These are phyloP conservation scores for Nidularia sp. DNA, from an alignment of 768 basidiomycete genomes.

Conservation along the genomic window DNA sequence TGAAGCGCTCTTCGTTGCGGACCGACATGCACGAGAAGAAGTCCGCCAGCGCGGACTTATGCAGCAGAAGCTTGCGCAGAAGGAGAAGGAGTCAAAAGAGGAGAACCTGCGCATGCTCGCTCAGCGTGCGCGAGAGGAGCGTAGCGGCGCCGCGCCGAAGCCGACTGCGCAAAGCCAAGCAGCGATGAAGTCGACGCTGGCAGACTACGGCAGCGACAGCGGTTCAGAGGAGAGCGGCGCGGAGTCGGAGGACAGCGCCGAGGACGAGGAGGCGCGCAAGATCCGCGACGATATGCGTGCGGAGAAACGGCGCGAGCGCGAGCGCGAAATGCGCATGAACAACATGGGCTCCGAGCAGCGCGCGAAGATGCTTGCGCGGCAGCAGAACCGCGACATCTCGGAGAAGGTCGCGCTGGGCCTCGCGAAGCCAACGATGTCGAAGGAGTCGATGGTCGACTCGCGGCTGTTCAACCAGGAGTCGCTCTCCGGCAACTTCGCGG, in stretches of 20 bases:
- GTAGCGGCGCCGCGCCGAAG: constrained; percentile 71
- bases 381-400: constrained; percentile 98
- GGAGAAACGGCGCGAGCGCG: constrained; percentile 91
- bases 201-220: constrained; percentile 84
- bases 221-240: constrained; percentile 45
- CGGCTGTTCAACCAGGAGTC: constrained; percentile 97
- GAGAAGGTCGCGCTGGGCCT: constrained; percentile 98
- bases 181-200: constrained; percentile 72
- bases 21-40: constrained; percentile 96
- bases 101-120: constrained; percentile 92
- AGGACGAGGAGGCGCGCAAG: constrained; percentile 81
- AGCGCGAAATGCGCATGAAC: constrained; percentile 97
- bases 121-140: constrained; percentile 93
- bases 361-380: constrained; percentile 91
- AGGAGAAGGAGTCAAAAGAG: constrained; percentile 96
- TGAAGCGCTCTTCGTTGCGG: constrained; percentile 91
- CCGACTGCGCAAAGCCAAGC: constrained; percentile 66
- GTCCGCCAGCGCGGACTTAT: constrained; percentile 94
- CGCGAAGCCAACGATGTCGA: constrained; percentile 93
- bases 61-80: constrained; percentile 98
- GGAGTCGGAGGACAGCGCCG: constrained; percentile 44
- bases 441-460: constrained; percentile 97
- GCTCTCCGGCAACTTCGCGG: constrained; percentile 74
- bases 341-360: constrained; percentile 98
- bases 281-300: constrained; percentile 87